These are phyloP conservation scores for Brachypodium distachyon DNA, from an alignment of 202 grass and related monocot genomes.

Conservation along the genomic window DNA sequence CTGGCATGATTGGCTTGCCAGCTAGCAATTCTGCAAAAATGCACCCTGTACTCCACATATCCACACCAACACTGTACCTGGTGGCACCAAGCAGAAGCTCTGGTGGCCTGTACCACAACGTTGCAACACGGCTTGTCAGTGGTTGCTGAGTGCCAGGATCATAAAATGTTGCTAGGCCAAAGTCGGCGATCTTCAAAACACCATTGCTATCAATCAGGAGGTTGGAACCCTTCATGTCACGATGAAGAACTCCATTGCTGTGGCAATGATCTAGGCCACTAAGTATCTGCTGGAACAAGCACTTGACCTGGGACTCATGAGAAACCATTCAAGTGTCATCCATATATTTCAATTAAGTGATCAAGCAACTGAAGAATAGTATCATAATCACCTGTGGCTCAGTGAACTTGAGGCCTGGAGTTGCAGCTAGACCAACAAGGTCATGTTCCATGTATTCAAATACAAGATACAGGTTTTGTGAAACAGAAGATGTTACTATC, in stretches of 20 bases:
- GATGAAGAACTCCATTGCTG: slow-evolving; percentile 64
- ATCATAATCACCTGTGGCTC: slow-evolving; percentile 57
- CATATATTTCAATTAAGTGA: neutral
- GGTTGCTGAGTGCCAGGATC: slow-evolving; percentile 41
- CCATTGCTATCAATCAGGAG: slow-evolving; percentile 63
- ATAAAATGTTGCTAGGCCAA: slow-evolving; percentile 70
- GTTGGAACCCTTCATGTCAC: slow-evolving; percentile 84
- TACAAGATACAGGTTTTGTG: slow-evolving; percentile 60
- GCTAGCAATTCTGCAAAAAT: slow-evolving; percentile 72
- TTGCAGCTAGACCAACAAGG: slow-evolving; percentile 60
- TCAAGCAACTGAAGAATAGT: neutral
- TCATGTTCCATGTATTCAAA: slow-evolving; percentile 95
- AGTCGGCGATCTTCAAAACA: slow-evolving; percentile 75
- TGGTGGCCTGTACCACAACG: slow-evolving; percentile 86
- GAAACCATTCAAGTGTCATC: slow-evolving; percentile 15
- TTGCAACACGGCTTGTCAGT: slow-evolving; percentile 76
- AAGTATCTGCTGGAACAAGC: slow-evolving; percentile 68
- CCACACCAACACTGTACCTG: slow-evolving; percentile 62
- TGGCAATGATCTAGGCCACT: slow-evolving; percentile 82
- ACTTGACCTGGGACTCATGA: slow-evolving; percentile 65
- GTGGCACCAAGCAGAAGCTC: slow-evolving; percentile 81
- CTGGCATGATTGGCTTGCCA: slow-evolving; percentile 71
- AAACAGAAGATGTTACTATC: slow-evolving; percentile 53
- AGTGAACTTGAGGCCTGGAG: slow-evolving; percentile 66
- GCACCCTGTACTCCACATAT: slow-evolving; percentile 87